Percentiles rank a stretch among this genome's conserved stretches.
phyloP scores from a whole-genome alignment of 2,329 filamentous ascomycete species.

The Aspergillus texensis region DNA sequence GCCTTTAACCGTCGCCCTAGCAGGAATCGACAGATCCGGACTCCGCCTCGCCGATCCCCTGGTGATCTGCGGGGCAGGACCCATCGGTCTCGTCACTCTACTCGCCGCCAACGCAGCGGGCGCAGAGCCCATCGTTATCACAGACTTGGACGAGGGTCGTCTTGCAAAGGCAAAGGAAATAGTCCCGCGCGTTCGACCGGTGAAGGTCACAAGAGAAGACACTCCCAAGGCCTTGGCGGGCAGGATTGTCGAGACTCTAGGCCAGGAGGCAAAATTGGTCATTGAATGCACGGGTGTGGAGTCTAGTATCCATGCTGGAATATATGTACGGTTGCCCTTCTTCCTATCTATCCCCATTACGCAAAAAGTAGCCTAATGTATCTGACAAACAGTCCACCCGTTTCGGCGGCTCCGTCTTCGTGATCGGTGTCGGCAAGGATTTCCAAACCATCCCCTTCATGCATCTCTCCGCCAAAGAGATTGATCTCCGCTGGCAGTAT shows the following conservation, averaged over 20 bases:
- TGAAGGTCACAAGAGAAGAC: constrained; percentile 12
- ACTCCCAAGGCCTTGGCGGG: constrained; percentile 11
- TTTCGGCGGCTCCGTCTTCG: constrained; percentile 23
- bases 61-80: constrained; percentile 22
- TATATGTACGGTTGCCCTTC: constrained; percentile 15
- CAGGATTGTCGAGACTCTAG: constrained; percentile 19
- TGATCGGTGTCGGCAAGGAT: constrained; percentile 24
- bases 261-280: constrained; percentile 23
- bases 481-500: constrained; percentile 23
- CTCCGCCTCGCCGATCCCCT: constrained; percentile 20
- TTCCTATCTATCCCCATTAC: too few species aligned
- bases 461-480: constrained; percentile 24
- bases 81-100: constrained; percentile 24
- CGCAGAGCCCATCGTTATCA: constrained; percentile 23
- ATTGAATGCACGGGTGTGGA: constrained; percentile 25
- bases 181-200: constrained; percentile 16
- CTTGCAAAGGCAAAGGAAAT: constrained; percentile 24
- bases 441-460: constrained; percentile 26
- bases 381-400: constrained; percentile 17
- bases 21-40: constrained; percentile 20
- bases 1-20: constrained; percentile 22
- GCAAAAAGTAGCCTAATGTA: too few species aligned
- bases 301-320: constrained; percentile 23
- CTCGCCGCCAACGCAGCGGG: constrained; percentile 21
- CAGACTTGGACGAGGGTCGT: constrained; percentile 20